phyloP scores from a whole-genome alignment of 139 green algal genomes.

The Eudorina sp. region DNA sequence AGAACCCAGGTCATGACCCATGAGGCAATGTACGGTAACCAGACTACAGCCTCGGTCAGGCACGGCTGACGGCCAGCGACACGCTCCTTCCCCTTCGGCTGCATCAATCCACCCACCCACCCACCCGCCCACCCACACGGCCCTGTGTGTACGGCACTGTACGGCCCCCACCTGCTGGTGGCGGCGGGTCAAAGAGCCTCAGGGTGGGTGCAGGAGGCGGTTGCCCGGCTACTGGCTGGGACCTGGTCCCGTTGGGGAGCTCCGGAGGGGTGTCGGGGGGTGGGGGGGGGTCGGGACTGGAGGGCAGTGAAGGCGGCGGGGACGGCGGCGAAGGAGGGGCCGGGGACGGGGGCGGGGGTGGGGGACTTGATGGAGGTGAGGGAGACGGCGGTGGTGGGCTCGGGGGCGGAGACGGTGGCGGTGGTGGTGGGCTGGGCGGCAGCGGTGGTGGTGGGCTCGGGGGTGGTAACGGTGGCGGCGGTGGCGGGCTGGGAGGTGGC shows the following conservation, averaged over 20 bases:
- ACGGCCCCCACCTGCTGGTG: too few species aligned
- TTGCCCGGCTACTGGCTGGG: not conserved
- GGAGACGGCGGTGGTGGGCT: not conserved
- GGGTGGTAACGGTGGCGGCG: not conserved
- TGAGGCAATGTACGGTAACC: too few species aligned
- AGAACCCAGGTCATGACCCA: too few species aligned
- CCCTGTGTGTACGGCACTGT: too few species aligned
- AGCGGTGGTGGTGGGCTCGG: not conserved
- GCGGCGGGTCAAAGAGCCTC: too few species aligned
- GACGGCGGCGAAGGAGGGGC: not conserved
- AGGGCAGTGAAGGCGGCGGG: not conserved
- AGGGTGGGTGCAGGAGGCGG: too few species aligned
- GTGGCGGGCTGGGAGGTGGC: not conserved
- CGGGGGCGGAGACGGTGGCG: not conserved
- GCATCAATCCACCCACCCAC: too few species aligned
- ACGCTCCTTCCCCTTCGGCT: not conserved
- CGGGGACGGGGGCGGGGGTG: not conserved
- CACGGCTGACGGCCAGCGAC: too few species aligned
- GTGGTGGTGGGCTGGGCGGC: not conserved
- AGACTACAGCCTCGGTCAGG: too few species aligned
- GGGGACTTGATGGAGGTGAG: not conserved
- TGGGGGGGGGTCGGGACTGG: not conserved
- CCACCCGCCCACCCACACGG: not conserved
- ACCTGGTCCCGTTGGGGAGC: not conserved
- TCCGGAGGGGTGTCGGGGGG: not conserved